Evolutionary conservation across 192 early-diverging fungal genomes (phyloP), one percentile per base, ranked within the genome.

Genomic region (Mortierella claussenii): DNA sequence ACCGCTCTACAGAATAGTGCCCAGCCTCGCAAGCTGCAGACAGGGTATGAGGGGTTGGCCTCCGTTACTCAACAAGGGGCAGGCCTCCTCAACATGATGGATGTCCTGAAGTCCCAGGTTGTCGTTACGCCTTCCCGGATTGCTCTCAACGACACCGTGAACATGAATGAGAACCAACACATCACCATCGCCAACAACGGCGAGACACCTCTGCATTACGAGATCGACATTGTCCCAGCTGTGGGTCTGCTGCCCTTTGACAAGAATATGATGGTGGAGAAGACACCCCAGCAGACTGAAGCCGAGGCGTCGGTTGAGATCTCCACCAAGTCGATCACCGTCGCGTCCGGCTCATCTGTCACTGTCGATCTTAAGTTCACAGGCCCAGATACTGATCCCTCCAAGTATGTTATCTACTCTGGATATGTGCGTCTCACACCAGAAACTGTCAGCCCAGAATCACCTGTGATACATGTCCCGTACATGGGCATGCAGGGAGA

Each of bases 71-170:
- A 78, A 32, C 89, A 91, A 68, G 93, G 93, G 3, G 81, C 82
- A 31, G 96, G 96, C 12, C 80, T 96, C 15, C 75, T 97, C 23
- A 87, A 93, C 75, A 60, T 93, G 49, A 86, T 82, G 60, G 55
- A 85, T 28, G 85, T 94, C 1, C 55, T 94, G 46, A 75, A 54
- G 5, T 60, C 88, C 12, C 81, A 85, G 37, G 82, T 71, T 0
- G 15, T 68, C 1, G 66, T 93, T 32, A 76, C 62, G 6, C 93
- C 94, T 0, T 66, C 81, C 8, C 69, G 66, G 11, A 55, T 94
- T 26, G 79, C 87, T 10, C 70, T 92, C 36, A 89, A 86, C 37
- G 85, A 90, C 61, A 81, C 78, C 6, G 65, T 34, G 3, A 51
- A 83, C 64, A 43, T 64, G 42, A 79, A 76, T 30, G 46, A 53